A percentile compares a stretch with the other conserved stretches of the same genome.
These are phyloP conservation scores for Calocera viscosa DNA, from an alignment of 768 basidiomycete species.

Conservation along the genomic window DNA sequence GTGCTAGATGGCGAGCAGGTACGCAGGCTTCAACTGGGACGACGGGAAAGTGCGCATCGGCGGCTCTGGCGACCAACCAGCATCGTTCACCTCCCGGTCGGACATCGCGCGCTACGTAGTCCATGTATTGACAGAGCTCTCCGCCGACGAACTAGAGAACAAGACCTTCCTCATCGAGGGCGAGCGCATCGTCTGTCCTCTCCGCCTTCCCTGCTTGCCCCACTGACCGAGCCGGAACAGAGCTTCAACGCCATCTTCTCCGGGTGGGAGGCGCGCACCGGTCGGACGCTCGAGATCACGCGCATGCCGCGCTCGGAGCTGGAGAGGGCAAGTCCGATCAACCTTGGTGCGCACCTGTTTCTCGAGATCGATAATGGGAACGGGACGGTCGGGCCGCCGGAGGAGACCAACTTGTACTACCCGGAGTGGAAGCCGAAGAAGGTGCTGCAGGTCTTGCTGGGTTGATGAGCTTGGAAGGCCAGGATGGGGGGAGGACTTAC, in stretches of 20 bases:
- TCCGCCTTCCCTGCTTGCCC: neutral
- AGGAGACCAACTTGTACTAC: neutral
- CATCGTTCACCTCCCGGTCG: slow-evolving; percentile 17
- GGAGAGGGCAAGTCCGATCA: neutral
- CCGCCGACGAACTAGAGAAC: slow-evolving; percentile 13
- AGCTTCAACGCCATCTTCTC: neutral
- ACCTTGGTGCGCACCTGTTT: neutral
- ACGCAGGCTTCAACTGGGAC: slow-evolving; percentile 11
- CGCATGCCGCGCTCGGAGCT: neutral
- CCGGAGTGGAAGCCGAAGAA: slow-evolving; percentile 1
- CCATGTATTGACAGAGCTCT: slow-evolving; percentile 15
- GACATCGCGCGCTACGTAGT: slow-evolving; percentile 20
- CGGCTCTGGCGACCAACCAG: slow-evolving; percentile 14
- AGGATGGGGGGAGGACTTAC: neutral
- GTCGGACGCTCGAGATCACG: neutral
- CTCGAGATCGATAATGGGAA: neutral
- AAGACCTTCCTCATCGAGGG: neutral
- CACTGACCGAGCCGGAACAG: neutral
- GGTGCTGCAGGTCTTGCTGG: neutral
- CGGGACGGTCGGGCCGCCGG: neutral
- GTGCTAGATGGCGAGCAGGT: neutral
- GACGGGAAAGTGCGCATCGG: slow-evolving; percentile 17
- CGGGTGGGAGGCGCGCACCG: neutral
- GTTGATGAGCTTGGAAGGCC: neutral
- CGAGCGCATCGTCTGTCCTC: neutral